A percentile compares a stretch with the other conserved stretches of the same genome.
These are phyloP conservation scores for Podospora fimiseda DNA, from an alignment of 495 filamentous ascomycete genomes.

Conservation along the genomic window DNA sequence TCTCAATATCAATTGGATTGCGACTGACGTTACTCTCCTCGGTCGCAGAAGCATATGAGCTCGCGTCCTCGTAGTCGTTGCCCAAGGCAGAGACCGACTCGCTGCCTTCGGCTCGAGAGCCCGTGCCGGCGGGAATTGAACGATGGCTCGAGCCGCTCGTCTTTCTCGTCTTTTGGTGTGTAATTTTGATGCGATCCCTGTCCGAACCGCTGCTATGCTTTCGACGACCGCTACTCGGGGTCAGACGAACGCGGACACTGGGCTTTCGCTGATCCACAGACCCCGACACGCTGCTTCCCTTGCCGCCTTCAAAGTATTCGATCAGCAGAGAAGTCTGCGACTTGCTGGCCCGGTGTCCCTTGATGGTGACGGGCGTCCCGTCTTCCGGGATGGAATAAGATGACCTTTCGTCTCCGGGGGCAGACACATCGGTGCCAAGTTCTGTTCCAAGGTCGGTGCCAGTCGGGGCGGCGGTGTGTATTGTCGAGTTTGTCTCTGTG, in stretches of 20 bases:
- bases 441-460: slow-evolving; percentile 63
- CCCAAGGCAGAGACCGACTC: slow-evolving; percentile 14
- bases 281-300: slow-evolving; percentile 43
- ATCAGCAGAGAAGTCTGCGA: slow-evolving; percentile 94
- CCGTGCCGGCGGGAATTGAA: slow-evolving; percentile 50
- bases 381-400: slow-evolving; percentile 91
- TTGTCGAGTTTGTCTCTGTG: slow-evolving; percentile 67
- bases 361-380: slow-evolving; percentile 86
- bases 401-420: slow-evolving; percentile 61
- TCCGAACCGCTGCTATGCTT: slow-evolving; percentile 49
- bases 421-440: slow-evolving; percentile 67
- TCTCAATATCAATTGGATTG: slow-evolving; percentile 79
- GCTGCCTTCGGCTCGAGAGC: slow-evolving; percentile 33
- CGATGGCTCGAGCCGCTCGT: slow-evolving; percentile 49
- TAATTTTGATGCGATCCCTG: slow-evolving; percentile 65
- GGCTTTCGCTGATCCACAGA: slow-evolving; percentile 58
- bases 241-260: slow-evolving; percentile 91
- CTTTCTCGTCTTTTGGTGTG: slow-evolving; percentile 57
- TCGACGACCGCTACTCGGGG: slow-evolving; percentile 57
- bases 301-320: slow-evolving; percentile 94
- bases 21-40: slow-evolving; percentile 68
- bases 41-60: slow-evolving; percentile 65
- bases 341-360: slow-evolving; percentile 54
- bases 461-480: slow-evolving; percentile 36
- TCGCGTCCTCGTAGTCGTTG: slow-evolving; percentile 42